phyloP scores from a whole-genome alignment of 441 rosid genomes.

The Iberis amara region DNA sequence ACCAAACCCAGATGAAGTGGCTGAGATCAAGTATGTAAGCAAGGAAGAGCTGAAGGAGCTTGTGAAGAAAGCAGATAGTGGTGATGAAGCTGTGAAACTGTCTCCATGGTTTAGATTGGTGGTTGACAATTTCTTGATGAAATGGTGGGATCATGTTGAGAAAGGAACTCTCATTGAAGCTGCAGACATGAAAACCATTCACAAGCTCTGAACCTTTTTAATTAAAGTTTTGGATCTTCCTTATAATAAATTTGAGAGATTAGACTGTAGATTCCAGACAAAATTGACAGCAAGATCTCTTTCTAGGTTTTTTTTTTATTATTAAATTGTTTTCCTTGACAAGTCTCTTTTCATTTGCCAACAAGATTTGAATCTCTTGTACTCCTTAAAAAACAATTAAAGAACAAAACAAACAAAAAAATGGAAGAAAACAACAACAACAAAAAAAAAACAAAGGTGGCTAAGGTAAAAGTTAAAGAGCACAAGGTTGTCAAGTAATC shows the following conservation, averaged over 20 bases:
- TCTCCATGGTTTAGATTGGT: constrained; percentile 96
- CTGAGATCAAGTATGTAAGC: constrained; percentile 70
- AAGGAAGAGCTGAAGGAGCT: constrained; percentile 75
- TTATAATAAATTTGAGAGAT: too few species aligned
- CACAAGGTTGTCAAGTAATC: too few species aligned
- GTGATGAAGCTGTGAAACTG: constrained; percentile 77
- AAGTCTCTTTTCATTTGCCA: too few species aligned
- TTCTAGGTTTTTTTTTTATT: too few species aligned
- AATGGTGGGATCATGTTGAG: constrained; percentile 93
- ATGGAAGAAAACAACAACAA: too few species aligned
- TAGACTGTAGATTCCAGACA: too few species aligned
- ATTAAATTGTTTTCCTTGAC: too few species aligned
- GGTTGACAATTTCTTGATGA: constrained; percentile 87
- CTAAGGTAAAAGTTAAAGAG: too few species aligned
- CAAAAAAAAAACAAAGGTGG: too few species aligned
- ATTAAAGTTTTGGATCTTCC: neutral
- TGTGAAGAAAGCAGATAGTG: constrained; percentile 80
- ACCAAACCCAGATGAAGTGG: constrained; percentile 92
- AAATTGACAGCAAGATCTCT: neutral
- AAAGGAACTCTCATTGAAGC: neutral
- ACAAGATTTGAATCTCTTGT: too few species aligned
- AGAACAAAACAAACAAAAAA: too few species aligned
- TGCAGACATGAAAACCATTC: neutral
- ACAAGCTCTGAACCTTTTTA: neutral
- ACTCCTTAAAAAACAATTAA: too few species aligned